Base-by-base conservation (phyloP, 495 filamentous ascomycete species). In the Penicillium nucicola region DNA sequence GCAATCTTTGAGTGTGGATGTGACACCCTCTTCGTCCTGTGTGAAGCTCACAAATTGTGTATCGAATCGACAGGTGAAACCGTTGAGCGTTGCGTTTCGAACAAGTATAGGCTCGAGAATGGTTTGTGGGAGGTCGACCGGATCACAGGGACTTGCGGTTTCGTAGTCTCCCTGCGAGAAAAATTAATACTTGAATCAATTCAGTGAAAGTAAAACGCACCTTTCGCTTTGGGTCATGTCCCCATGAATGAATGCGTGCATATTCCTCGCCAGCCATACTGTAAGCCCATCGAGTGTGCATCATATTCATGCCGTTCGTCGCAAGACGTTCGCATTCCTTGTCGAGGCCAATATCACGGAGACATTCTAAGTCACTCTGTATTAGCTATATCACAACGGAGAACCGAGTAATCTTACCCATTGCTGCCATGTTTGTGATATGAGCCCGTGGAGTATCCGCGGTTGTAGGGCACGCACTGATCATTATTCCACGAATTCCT, bases 111-210 rank as follows among this genome's bases (percentile, higher is more conserved):
- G 80, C 51, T 83, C 80, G 6, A 82, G 52, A 10, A 68, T 44
- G 22, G 75, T 79, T 45, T 81, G 79, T 1, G 79, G 77, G 1
- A 80, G 64, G 32, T 80, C 74, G 11, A 72, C 64, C 35, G 74
- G 70, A 4, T 55, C 45, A 51, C 74, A 79, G 0, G 80, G 79
- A 31, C 76, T 74, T 12, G 76, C 72, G 0, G 54, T 49, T 17
- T 78, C 77, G 41, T 81, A 83, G 50, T 78, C 77, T 15, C 80
- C 80, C 70, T 78, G 14, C n/a, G n/a, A n/a, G n/a, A n/a, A n/a
- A n/a, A n/a, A n/a, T n/a, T n/a, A n/a, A n/a, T n/a, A n/a, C n/a
- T n/a, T n/a, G n/a, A n/a, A n/a, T n/a, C n/a, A n/a, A n/a, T n/a
- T n/a, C n/a, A n/a, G n/a, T n/a, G n/a, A n/a, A n/a, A n/a, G n/a